A percentile compares a stretch with the other conserved stretches of the same genome.
Conservation (phyloP, 768 basidiomycete genomes). For the Phlebiopsis flavidoalba region DNA sequence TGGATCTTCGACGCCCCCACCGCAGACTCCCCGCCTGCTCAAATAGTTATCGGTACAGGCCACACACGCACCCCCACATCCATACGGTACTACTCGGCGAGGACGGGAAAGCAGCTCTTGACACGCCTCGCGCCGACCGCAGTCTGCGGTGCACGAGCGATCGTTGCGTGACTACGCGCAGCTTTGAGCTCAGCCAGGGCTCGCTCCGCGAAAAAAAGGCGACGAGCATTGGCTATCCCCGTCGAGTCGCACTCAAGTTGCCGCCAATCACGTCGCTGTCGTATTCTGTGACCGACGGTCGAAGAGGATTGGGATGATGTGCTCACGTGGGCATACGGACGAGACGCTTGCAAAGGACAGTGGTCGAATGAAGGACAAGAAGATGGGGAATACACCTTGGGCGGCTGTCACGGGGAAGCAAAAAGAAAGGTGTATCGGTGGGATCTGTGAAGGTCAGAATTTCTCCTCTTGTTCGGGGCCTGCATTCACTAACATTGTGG, state of each 20-base stretch:
- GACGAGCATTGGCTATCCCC: conserved; percentile 67
- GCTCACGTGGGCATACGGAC: conserved; percentile 81
- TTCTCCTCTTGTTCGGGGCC: neutral
- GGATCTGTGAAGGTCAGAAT: conserved; percentile 68
- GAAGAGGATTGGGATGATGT: conserved; percentile 99
- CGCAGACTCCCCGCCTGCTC: conserved; percentile 74
- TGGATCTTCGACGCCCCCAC: conserved; percentile 96
- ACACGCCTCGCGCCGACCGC: conserved; percentile 87
- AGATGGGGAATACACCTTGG: conserved; percentile 73
- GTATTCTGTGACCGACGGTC: conserved; percentile 72
- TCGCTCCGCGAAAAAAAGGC: conserved; percentile 83
- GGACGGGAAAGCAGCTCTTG: conserved; percentile 92
- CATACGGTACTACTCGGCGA: conserved; percentile 92
- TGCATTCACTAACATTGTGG: neutral
- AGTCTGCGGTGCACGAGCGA: conserved; percentile 84
- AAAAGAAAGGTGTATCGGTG: conserved; percentile 38
- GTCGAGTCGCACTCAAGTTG: conserved; percentile 79
- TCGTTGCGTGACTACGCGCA: conserved; percentile 93
- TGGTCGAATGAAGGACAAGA: conserved; percentile 87
- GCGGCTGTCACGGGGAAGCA: conserved; percentile 47
- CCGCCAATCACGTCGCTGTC: conserved; percentile 75
- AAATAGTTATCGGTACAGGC: conserved; percentile 91
- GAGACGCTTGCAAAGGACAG: conserved; percentile 77
- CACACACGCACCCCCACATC: conserved; percentile 87
- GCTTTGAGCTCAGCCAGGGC: conserved; percentile 93